Evolutionary conservation across 2,329 filamentous ascomycete genomes (phyloP), one percentile per base, ranked within the genome.

Genomic region (Penicillium sp.): DNA sequence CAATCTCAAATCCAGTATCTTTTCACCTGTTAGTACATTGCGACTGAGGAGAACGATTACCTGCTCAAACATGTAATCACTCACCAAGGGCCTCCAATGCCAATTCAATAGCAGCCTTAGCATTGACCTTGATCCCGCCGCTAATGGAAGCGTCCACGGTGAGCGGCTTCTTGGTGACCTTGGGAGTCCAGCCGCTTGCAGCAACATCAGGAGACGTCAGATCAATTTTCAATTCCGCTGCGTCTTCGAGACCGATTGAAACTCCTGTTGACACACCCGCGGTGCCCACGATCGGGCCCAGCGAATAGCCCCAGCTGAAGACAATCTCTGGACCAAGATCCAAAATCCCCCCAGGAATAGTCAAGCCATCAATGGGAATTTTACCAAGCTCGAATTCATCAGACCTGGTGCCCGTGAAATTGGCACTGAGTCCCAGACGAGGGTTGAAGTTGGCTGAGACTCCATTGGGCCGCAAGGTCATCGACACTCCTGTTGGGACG

Each of bases 171-270:
- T 35, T 35, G n/a, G n/a, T 17, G 17, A 49, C 4, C 10, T 34
- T 35, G n/a, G 47, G 31, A 12, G 17, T 49, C 47, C 31, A 49
- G 2, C 31, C 47, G 5, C 57, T 54, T 3, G 59, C 47, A 11
- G 62, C 62, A 28, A 64, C 56, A 31, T 64, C 62, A 2, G 66
- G 59, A 34, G 50, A 54, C 3, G 58, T 47, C n/a, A 71, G 54
- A 14, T 65, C 60, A 39, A 71, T 56, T 5, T 61, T 60, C n/a
- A 69, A 55, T 39, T 65, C 58, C 10, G 67, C 66, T 8, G 63
- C 60, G 35, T 68, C 61, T 10, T 57, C 39, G 15, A 71, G 45
- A 34, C 56, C 61, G 11, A 69, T 43, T 4, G 43, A 31, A 5
- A 31, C 25, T 22, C 43, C 43, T 12, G 25, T 47, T 12, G 43